A percentile compares a stretch with the other conserved stretches of the same genome.
These are phyloP conservation scores for Lunasporangiospora selenospora DNA, from an alignment of 192 early-diverging fungal species.

Conservation along the genomic window DNA sequence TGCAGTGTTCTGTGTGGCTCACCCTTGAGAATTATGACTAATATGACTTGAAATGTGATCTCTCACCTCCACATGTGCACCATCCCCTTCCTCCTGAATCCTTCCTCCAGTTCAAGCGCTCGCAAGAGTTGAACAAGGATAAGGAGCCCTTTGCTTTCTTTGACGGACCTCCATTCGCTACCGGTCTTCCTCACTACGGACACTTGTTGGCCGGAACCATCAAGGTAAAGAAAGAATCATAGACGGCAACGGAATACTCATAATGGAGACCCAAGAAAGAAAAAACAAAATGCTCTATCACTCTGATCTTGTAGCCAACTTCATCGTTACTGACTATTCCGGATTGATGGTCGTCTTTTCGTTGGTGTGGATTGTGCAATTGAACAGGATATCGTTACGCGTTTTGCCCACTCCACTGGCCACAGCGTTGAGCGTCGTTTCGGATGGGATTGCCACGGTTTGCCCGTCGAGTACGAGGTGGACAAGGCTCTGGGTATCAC, in stretches of 20 bases:
- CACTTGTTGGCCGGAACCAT: conserved; percentile 99
- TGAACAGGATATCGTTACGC: conserved; percentile 94
- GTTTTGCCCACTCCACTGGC: conserved; percentile 94
- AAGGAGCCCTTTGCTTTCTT: conserved; percentile 91
- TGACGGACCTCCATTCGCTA: conserved; percentile 99
- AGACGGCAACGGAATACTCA: not conserved
- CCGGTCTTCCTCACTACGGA: conserved; percentile 98
- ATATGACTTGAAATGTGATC: too few species aligned
- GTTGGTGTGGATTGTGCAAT: too few species aligned
- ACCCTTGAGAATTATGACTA: too few species aligned
- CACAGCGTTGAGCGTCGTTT: conserved; percentile 97
- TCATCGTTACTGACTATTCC: too few species aligned
- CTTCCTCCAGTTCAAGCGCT: conserved; percentile 51
- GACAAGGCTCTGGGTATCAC: conserved; percentile 92
- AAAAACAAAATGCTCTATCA: too few species aligned
- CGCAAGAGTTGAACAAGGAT: conserved; percentile 89
- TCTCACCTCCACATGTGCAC: too few species aligned
- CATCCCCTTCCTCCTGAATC: too few species aligned
- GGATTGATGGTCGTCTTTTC: too few species aligned
- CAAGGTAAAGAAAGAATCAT: conserved; percentile 81
- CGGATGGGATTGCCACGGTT: conserved; percentile 96
- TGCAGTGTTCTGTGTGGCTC: too few species aligned
- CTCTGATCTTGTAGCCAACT: too few species aligned
- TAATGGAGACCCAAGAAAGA: not conserved
- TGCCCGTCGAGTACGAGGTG: conserved; percentile 93